Percentiles rank a stretch among this genome's conserved stretches.
phyloP scores from a whole-genome alignment of 1,284 basidiomycete species.

The Tremellales sp. region DNA sequence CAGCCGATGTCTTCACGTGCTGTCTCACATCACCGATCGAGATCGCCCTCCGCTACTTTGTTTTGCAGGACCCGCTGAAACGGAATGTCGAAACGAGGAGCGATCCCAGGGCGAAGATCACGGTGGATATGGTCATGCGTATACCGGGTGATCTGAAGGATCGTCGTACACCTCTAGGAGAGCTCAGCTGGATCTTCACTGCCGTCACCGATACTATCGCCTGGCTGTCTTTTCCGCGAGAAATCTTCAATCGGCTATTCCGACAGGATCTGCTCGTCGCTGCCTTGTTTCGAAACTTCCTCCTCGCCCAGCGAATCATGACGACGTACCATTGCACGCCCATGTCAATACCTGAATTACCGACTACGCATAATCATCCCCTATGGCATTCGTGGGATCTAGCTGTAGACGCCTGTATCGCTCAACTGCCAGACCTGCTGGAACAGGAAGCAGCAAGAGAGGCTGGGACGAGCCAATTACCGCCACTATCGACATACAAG shows the following conservation, averaged over 20 bases:
- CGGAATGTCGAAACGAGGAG: constrained; percentile 60
- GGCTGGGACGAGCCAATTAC: constrained; percentile 28
- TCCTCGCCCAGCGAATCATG: constrained; percentile 97
- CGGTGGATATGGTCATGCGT: constrained; percentile 88
- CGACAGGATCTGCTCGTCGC: constrained; percentile 94
- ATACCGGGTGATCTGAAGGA: constrained; percentile 96
- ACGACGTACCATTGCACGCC: constrained; percentile 97
- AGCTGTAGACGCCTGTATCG: constrained; percentile 90
- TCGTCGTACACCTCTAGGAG: constrained; percentile 88
- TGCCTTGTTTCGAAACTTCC: constrained; percentile 92
- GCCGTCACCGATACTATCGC: constrained; percentile 99
- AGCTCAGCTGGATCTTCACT: constrained; percentile 99
- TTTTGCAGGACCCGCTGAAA: constrained; percentile 75
- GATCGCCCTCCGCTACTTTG: constrained; percentile 90
- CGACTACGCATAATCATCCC: constrained; percentile 90
- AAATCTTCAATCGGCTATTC: constrained; percentile 90
- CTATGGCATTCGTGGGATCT: constrained; percentile 98
- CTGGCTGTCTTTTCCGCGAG: constrained; percentile 93
- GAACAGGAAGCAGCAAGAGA: constrained; percentile 53
- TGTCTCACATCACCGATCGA: constrained; percentile 98
- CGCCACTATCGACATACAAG: constrained; percentile 56
- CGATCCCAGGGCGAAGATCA: constrained; percentile 54
- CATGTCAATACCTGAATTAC: constrained; percentile 85
- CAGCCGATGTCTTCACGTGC: constrained; percentile 95
- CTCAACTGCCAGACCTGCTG: constrained; percentile 86